These are phyloP conservation scores for Mycena galericulata DNA, from an alignment of 768 basidiomycete species.

Conservation along the genomic window DNA sequence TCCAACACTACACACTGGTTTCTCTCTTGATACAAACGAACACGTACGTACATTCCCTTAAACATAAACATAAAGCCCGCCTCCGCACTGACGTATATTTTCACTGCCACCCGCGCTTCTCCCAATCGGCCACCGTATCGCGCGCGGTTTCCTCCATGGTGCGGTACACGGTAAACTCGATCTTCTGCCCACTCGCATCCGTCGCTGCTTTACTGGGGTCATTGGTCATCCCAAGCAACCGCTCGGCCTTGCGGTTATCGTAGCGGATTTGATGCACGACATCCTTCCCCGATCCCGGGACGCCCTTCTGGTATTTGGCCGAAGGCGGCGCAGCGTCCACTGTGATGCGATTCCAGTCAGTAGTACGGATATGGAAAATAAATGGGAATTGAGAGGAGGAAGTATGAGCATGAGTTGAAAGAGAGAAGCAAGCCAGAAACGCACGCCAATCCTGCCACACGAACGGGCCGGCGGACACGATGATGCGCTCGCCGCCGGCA, in stretches of 20 bases:
- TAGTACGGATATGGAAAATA: no score
- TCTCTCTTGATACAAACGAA: no score
- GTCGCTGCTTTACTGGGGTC: no score
- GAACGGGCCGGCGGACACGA: conserved; percentile 51
- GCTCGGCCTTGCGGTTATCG: conserved; percentile 42
- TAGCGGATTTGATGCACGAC: conserved; percentile 37
- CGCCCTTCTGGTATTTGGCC: conserved; percentile 12
- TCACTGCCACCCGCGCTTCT: conserved; percentile 47
- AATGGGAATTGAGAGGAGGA: no score
- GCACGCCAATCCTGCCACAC: conserved; percentile 33
- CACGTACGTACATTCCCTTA: no score
- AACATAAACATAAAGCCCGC: no score
- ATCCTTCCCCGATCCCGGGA: conserved; percentile 16
- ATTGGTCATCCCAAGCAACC: conserved; percentile 48
- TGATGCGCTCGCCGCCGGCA: conserved; percentile 67
- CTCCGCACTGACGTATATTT: no score
- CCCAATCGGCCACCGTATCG: conserved; percentile 49
- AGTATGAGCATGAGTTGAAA: not conserved
- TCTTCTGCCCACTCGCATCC: no score
- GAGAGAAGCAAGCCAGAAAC: not conserved
- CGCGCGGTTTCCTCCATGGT: conserved; percentile 45
- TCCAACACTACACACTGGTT: no score
- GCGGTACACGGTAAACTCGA: no score
- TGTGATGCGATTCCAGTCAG: not conserved
- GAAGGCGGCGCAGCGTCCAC: conserved; percentile 26